Evolutionary conservation across 192 early-diverging fungal species (phyloP), one percentile per base, ranked within the genome.

Genomic region (Umbelopsis sp.): DNA sequence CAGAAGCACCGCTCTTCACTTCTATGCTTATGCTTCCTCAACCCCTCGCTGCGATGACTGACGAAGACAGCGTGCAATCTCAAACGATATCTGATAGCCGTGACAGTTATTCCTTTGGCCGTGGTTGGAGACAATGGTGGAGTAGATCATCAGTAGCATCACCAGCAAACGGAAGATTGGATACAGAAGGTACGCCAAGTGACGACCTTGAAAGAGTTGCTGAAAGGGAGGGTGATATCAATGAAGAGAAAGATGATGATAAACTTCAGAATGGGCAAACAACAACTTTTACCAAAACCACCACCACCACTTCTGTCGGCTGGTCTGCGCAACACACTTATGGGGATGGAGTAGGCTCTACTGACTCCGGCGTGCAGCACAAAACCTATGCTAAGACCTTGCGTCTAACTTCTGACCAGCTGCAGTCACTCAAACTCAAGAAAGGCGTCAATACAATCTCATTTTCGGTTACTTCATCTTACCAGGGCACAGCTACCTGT

Each of bases 391-490:
- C 93, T 38, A 99, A 99, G 81, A 91, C 93, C 0, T 80, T 99
- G 45, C 87, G 96, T 17, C 81, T 99, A 68, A 96, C 94, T 0
- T 96, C 94, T 3, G 95, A 94, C 34, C 97, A 99, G 75, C 81
- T 99, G 45, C 87, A 91, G 74, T 78, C 80, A 11, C 81, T 99
- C 45, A 86, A 88, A 32, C 81, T 99, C 52, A 86, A 92, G 43
- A 89, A 90, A 36, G 97, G 97, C 4, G 86, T 90, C 56, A 99
- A 99, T 79, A 90, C 91, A 21, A 89, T 99, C 65, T 87, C 90
- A 41, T 99, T 99, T 73, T 88, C 93, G 0, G 95, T 99, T 4
- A 81, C 83, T 11, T 91, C 94, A 17, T 71, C 83, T 1, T 86
- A 95, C 69, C 91, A 95, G 72, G 90, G 91, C 32, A 92, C 81